Base-by-base conservation (phyloP, 768 basidiomycete species). In the Tricholoma furcatifolium region DNA sequence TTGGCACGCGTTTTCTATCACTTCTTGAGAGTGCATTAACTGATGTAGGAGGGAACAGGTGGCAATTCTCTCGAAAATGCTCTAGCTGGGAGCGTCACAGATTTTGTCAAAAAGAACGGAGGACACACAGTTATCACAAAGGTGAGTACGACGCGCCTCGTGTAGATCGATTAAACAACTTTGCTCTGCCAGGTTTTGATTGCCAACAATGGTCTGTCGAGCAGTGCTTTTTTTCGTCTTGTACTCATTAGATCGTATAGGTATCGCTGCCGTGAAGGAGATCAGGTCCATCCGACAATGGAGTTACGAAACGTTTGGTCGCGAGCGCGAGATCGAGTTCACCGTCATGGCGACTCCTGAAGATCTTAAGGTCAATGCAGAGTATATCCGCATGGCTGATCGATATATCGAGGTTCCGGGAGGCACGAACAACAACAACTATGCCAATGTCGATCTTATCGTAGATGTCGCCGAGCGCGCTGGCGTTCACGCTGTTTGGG, bases 301-400 rank as follows among this genome's bases (percentile, higher is more conserved):
- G 97, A 94, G 92, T 65, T 99, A 98, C 74, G 97, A 98, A 74
- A 94, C 95, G 0, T 99, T 99, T 71, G 97, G 97, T 55, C 85
- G 85, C 50, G 97, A 99, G 67, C 88, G 93, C 60, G 91, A 90
- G 50, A 81, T 99, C 73, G 95, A 99, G 69, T 98, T 99, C 78
- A 96, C 94, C 35, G 97, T 98, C 55, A 98, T 99, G 97, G 94
- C 97, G 46, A 99, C 97, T 11, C 97, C 97, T 20, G 97, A 99
- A 68, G 96, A 98, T 74, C 77, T 98, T 58, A 93, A 93, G 70
- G 95, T 98, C 70, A 99, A 99, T 64, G 97, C 97, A 30, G 97
- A 99, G 65, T 99, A 99, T 72, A 99, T 99, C 70, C 89, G 97
- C 56, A 99, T 99, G 97, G 97, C 97, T 39, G 97, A 99, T 69